Base-by-base conservation (phyloP, 2,329 filamentous ascomycete genomes). In the Fonsecaea erecta region DNA sequence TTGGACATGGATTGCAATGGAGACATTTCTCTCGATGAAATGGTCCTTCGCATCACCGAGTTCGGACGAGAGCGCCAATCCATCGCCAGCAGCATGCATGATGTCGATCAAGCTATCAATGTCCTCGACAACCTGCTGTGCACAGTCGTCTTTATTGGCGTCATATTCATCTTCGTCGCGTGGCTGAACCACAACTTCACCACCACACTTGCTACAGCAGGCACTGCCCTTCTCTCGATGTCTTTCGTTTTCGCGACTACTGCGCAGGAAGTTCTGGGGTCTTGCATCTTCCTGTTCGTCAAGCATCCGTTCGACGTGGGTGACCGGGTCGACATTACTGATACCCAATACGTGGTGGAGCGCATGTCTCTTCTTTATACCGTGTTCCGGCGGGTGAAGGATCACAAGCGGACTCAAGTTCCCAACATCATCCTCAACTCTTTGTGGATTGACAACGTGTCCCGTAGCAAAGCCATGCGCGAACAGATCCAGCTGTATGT, bases 281-380 rank as follows among this genome's bases (percentile, higher is more conserved):
- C 93, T 40, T 98, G 94, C 81, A 97, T 99, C 74, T 99, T 99
- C 82, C 82, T 99, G 1, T 99, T 99, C 74, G 92, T 98, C 82
- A 99, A 99, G 82, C 95, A 99, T 76, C 94, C 95, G 0, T 98
- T 91, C 76, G 95, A 99, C 75, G 93, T 98, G 24, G 93, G 94
- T 67, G 95, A 99, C 76, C 89, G 95, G 28, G 91, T 98, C 51
- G 93, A 97, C 73, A 90, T 98, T 69, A 80, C 76, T 59, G 77
- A 77, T 14, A 84, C 89, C 70, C 84, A 88, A 71, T 87, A 96
- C 71, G 83, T 92, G 3, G 95, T 99, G 11, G 93, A 98, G 77
- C 91, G 93, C 76, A 98, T 98, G 72, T 97, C 93, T 1, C 85
- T 99, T 32, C 84, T 99, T 2, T 98, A 93, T 81, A 96, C 92